Percentiles rank a stretch among this genome's conserved stretches.
Evolutionary conservation across 2,329 filamentous ascomycete genomes (phyloP).

Genomic region (Neophaeococcomyces aloes): DNA sequence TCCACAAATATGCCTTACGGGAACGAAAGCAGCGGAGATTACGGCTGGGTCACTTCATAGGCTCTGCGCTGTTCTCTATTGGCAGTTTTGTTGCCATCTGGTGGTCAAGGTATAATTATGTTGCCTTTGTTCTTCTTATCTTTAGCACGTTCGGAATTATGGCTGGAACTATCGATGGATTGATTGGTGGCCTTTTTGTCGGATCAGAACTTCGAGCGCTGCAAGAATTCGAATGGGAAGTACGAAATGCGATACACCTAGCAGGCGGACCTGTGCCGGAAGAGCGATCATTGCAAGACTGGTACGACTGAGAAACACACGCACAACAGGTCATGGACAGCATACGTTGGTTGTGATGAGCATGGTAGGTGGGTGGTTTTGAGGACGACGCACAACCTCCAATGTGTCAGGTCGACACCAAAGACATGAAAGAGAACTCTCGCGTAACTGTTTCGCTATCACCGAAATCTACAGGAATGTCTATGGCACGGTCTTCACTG

Average conservation of each 20-base stretch:
- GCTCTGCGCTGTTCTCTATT: conserved; percentile 55
- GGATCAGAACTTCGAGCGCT: conserved; percentile 71
- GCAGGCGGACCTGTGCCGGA: conserved; percentile 17
- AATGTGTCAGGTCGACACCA: no score
- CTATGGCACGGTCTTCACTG: no score
- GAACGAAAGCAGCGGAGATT: conserved; percentile 62
- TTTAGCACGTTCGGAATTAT: conserved; percentile 66
- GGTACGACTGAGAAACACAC: conserved; percentile 16
- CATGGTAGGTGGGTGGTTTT: no score
- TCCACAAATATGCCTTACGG: conserved; percentile 56
- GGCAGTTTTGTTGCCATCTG: conserved; percentile 72
- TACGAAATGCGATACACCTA: conserved; percentile 40
- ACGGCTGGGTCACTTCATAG: conserved; percentile 63
- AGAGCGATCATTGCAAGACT: conserved; percentile 18
- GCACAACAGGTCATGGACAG: no score
- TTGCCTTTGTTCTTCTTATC: conserved; percentile 70
- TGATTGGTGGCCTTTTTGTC: conserved; percentile 81
- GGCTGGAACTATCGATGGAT: conserved; percentile 68
- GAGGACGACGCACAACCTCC: no score
- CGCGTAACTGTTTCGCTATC: no score
- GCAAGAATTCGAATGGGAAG: conserved; percentile 90
- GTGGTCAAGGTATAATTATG: conserved; percentile 68
- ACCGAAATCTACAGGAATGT: no score
- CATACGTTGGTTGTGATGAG: no score
- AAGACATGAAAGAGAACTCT: no score